Percentiles rank a stretch among this genome's conserved stretches.
phyloP scores from a whole-genome alignment of 2,329 filamentous ascomycete species.

The Tolypocladium tundrense region DNA sequence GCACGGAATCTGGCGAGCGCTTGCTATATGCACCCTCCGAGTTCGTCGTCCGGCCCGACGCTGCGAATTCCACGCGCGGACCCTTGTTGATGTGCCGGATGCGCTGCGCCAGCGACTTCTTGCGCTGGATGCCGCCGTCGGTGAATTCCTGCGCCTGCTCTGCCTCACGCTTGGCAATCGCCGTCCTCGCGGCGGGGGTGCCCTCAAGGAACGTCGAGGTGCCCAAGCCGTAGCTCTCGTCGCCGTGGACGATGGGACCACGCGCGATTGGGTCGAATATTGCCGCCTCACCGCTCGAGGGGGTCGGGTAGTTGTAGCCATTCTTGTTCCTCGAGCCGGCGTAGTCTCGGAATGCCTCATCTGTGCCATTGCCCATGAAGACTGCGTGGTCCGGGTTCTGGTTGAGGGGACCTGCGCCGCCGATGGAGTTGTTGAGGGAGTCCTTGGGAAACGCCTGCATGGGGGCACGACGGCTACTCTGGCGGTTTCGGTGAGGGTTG shows the following conservation, averaged over 20 bases:
- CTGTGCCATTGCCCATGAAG: constrained; percentile 71
- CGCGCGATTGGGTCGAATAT: constrained; percentile 61
- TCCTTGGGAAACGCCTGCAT: constrained; percentile 95
- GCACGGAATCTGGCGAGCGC: constrained; percentile 28
- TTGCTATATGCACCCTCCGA: constrained; percentile 38
- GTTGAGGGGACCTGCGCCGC: constrained; percentile 78
- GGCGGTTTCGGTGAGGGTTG: constrained; percentile 86
- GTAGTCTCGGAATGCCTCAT: constrained; percentile 84
- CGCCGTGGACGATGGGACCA: constrained; percentile 68
- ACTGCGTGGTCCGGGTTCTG: constrained; percentile 70
- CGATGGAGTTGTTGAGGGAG: constrained; percentile 84
- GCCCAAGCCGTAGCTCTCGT: constrained; percentile 73
- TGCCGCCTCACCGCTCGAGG: constrained; percentile 28
- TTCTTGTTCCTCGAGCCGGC: constrained; percentile 27
- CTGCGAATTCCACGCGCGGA: constrained; percentile 43
- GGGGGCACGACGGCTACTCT: constrained; percentile 70
- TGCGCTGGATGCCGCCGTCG: constrained; percentile 61
- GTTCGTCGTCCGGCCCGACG: constrained; percentile 48
- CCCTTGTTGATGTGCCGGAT: constrained; percentile 74
- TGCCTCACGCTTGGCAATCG: constrained; percentile 65
- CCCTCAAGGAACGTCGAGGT: constrained; percentile 95
- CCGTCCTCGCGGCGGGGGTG: constrained; percentile 72
- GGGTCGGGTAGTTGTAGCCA: constrained; percentile 7
- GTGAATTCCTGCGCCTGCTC: constrained; percentile 52
- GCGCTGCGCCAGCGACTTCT: constrained; percentile 90